Conservation (phyloP, 306 rosid species). For the Gastrolobium bilobum region DNA sequence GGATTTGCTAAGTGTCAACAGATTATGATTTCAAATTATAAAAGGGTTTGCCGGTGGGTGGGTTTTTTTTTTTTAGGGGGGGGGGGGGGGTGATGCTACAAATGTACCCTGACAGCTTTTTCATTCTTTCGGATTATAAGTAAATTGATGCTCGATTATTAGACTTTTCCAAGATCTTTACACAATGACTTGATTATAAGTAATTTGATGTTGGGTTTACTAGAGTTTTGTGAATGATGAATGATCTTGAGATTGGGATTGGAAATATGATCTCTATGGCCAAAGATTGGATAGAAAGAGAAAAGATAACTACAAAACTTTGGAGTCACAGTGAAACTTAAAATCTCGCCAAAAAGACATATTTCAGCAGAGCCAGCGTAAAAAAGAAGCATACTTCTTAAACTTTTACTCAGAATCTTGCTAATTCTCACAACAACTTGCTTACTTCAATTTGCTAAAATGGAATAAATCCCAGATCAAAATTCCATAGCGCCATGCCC, state of each 20-base stretch:
- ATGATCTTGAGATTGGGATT: constrained; percentile 10
- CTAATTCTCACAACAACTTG: constrained; percentile 22
- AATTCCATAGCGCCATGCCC: constrained; percentile 26
- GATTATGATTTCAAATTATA: constrained; percentile 13
- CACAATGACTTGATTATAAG: not conserved
- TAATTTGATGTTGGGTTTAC: not conserved
- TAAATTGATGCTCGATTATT: constrained; percentile 15
- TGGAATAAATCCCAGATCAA: constrained; percentile 26
- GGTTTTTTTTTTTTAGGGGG: too few relatives aligned
- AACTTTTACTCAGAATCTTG: constrained; percentile 28
- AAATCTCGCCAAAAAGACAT: constrained; percentile 7
- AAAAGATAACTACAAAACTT: constrained; percentile 20
- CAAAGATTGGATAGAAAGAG: constrained; percentile 23
- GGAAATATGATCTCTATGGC: constrained; percentile 14
- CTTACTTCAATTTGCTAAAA: constrained; percentile 32
- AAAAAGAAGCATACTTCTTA: constrained; percentile 1
- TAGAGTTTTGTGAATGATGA: not conserved
- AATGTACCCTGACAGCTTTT: constrained; percentile 21
- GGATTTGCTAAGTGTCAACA: constrained; percentile 1
- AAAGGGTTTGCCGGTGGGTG: not conserved
- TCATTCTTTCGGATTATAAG: not conserved
- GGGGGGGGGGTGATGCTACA: too few relatives aligned
- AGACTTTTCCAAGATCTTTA: not conserved
- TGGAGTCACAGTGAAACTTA: not conserved
- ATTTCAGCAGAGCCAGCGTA: not conserved